Conservation (phyloP, 2,329 filamentous ascomycete species). For the Aspergillus glaucus region DNA sequence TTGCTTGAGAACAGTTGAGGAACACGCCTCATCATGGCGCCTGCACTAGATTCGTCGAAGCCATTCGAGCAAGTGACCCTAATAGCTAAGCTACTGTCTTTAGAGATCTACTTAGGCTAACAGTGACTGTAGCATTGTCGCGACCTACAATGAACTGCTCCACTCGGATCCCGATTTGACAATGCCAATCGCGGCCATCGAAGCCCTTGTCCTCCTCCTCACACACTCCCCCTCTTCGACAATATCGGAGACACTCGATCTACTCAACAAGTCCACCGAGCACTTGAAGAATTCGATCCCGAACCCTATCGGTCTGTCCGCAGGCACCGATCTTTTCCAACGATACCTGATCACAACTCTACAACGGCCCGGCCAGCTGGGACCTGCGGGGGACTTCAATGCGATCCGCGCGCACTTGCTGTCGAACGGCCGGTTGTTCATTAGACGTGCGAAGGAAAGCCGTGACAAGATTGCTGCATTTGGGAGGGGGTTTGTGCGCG, state of each 20-base stretch:
- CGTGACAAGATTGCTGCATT: constrained; percentile 75
- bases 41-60: constrained; percentile 18
- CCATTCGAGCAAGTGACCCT: constrained; percentile 32
- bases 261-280: constrained; percentile 69
- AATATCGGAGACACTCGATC: constrained; percentile 86
- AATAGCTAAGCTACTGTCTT: background rate
- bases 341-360: constrained; percentile 78
- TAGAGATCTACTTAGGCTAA: constrained; percentile 10
- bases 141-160: constrained; percentile 59
- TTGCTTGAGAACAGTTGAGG: background rate
- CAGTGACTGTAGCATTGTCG: constrained; percentile 48
- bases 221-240: constrained; percentile 73
- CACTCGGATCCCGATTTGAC: constrained; percentile 73
- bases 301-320: constrained; percentile 86
- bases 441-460: constrained; percentile 76
- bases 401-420: constrained; percentile 76
- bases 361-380: constrained; percentile 48
- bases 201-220: constrained; percentile 81
- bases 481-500: constrained; percentile 69
- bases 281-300: constrained; percentile 71
- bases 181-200: constrained; percentile 92
- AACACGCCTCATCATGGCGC: constrained; percentile 21
- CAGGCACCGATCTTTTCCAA: constrained; percentile 92
- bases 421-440: constrained; percentile 79
- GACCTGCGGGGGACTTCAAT: constrained; percentile 65